phyloP scores from a whole-genome alignment of 1,284 basidiomycete species.

The Crucibulum parvulum region DNA sequence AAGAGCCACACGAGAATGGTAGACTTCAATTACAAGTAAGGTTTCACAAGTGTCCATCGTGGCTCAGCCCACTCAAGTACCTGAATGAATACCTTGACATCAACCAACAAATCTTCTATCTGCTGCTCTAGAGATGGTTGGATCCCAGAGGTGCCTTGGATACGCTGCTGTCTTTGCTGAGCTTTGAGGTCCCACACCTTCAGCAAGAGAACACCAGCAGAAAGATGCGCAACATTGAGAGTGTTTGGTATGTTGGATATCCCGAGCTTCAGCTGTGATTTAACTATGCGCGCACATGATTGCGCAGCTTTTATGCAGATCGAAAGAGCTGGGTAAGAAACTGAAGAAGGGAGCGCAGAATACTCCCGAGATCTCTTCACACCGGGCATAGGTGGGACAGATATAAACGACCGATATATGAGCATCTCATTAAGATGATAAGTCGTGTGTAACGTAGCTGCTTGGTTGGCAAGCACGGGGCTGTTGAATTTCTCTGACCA shows the following conservation, averaged over 20 bases:
- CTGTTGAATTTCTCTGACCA: constrained; percentile 72
- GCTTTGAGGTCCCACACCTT: constrained; percentile 57
- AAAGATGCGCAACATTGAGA: constrained; percentile 49
- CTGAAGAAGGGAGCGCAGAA: constrained; percentile 29
- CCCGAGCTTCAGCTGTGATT: constrained; percentile 51
- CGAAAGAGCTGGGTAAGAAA: constrained; percentile 57
- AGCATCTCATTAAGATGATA: constrained; percentile 79
- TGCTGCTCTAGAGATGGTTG: constrained; percentile 45
- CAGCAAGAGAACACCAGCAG: constrained; percentile 52
- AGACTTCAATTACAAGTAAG: constrained; percentile 47
- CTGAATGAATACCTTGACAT: constrained; percentile 45
- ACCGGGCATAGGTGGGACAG: constrained; percentile 31
- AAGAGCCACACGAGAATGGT: background rate
- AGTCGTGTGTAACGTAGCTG: constrained; percentile 68
- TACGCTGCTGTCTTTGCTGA: constrained; percentile 40
- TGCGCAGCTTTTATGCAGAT: constrained; percentile 74
- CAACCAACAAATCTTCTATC: constrained; percentile 48
- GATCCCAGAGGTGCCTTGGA: constrained; percentile 35
- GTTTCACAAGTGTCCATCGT: constrained; percentile 51
- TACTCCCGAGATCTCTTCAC: background rate
- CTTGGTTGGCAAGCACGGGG: constrained; percentile 66
- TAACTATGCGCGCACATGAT: constrained; percentile 67
- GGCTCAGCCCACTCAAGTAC: constrained; percentile 45
- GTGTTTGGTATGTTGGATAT: constrained; percentile 46
- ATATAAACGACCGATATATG: constrained; percentile 81